phyloP scores from a whole-genome alignment of 768 basidiomycete species.

The Lentinula boryana region DNA sequence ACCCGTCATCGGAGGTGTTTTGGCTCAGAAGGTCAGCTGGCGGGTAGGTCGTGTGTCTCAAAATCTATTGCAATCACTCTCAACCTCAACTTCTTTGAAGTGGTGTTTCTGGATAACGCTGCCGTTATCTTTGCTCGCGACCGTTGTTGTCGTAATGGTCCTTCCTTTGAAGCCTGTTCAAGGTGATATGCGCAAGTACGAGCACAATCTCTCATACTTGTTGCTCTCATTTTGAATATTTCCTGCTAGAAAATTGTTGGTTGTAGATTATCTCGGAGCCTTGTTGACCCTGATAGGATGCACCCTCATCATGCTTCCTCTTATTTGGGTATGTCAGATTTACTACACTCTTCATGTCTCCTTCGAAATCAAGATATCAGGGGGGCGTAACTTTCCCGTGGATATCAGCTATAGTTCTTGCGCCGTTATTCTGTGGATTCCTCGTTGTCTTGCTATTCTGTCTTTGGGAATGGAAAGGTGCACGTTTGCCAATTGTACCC shows the following conservation, averaged over 20 bases:
- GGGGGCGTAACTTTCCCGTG: slow-evolving; percentile 72
- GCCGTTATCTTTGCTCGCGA: slow-evolving; percentile 48
- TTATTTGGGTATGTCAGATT: slow-evolving; percentile 55
- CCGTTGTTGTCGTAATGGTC: slow-evolving; percentile 51
- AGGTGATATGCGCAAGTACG: slow-evolving; percentile 48
- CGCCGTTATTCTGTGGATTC: slow-evolving; percentile 49
- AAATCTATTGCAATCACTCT: neutral
- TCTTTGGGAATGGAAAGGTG: slow-evolving; percentile 68
- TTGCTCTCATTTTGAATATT: neutral
- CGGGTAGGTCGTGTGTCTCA: slow-evolving; percentile 31
- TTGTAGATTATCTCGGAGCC: slow-evolving; percentile 60
- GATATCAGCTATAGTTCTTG: slow-evolving; percentile 61
- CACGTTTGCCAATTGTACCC: slow-evolving; percentile 66
- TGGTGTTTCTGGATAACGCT: slow-evolving; percentile 78
- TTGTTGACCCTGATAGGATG: slow-evolving; percentile 54
- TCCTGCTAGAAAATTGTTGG: slow-evolving; percentile 48
- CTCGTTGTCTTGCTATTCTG: slow-evolving; percentile 53
- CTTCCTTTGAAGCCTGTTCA: slow-evolving; percentile 66
- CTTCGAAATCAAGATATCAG: slow-evolving; percentile 21
- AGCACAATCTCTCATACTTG: neutral
- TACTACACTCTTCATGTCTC: neutral
- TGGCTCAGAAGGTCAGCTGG: slow-evolving; percentile 61
- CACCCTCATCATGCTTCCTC: slow-evolving; percentile 57
- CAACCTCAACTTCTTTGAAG: slow-evolving; percentile 18
- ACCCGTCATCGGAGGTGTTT: slow-evolving; percentile 60